A percentile compares a stretch with the other conserved stretches of the same genome.
Conservation (phyloP, 352 stramenopile species). For the Phytophthora chlamydospora region DNA sequence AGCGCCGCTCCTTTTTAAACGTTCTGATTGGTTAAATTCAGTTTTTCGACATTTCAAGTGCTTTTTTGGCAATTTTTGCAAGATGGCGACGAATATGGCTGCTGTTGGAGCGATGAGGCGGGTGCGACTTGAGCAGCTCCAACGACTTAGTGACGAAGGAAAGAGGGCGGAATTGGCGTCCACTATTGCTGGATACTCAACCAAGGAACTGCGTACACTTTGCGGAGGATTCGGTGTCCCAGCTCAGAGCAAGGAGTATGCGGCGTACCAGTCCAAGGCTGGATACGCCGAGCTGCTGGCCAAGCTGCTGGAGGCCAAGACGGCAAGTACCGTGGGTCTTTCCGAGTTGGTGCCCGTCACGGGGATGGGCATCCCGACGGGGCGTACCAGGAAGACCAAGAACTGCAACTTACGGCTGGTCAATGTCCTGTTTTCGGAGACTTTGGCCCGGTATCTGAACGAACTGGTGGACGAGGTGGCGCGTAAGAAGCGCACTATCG, state of each 20-base stretch:
- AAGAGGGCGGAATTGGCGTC: conserved; percentile 7
- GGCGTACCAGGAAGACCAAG: conserved; percentile 20
- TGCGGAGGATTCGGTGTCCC: conserved; percentile 14
- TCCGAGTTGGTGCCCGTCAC: background rate
- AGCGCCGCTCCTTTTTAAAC: conserved; percentile 19
- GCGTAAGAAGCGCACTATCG: conserved; percentile 4
- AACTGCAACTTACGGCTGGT: conserved; percentile 18
- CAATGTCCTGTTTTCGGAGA: conserved; percentile 19
- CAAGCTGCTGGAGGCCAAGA: conserved; percentile 17
- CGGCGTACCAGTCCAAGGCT: conserved; percentile 21
- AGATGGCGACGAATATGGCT: background rate
- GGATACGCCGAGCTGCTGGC: conserved; percentile 11
- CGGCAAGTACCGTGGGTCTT: background rate
- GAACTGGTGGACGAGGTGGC: background rate
- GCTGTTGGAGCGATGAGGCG: background rate
- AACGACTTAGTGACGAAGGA: conserved; percentile 15
- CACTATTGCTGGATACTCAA: conserved; percentile 8
- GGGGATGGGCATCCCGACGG: background rate
- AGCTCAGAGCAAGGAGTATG: conserved; percentile 21
- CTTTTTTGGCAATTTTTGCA: no score
- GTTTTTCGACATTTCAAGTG: no score
- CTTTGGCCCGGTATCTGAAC: conserved; percentile 5
- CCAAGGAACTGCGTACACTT: conserved; percentile 16
- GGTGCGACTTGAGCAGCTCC: conserved; percentile 15
- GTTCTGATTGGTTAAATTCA: conserved; percentile 5